Conservation (phyloP, 441 rosid genomes). For the Monsonia emarginata region DNA sequence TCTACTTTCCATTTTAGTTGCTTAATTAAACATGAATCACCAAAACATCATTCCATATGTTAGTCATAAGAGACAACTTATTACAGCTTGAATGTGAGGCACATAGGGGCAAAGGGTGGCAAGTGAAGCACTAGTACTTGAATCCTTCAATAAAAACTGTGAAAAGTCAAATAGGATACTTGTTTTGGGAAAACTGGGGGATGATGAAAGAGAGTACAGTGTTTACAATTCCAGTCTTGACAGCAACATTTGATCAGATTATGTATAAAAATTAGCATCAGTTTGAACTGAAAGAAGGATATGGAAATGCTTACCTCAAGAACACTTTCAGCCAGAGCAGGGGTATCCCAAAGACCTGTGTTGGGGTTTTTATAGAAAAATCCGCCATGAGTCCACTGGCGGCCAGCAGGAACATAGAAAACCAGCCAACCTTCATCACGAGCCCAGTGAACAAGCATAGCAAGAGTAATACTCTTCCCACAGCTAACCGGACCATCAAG, state of each 20-base stretch:
- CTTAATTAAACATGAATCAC: no score
- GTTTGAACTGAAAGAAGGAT: background rate
- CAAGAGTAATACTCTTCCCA: slow-evolving; percentile 81
- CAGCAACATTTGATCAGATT: slow-evolving; percentile 5
- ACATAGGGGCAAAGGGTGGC: background rate
- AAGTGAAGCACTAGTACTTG: background rate
- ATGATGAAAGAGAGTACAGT: background rate
- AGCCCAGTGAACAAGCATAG: slow-evolving; percentile 98
- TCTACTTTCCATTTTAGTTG: no score
- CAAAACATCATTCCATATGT: background rate
- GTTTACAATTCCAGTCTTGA: background rate
- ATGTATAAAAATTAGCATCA: slow-evolving; percentile 8
- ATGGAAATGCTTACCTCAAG: slow-evolving; percentile 51
- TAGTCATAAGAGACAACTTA: no score
- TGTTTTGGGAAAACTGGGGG: background rate
- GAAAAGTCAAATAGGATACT: no score
- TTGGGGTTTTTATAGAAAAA: slow-evolving; percentile 65
- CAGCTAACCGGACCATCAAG: slow-evolving; percentile 86
- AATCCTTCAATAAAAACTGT: no score
- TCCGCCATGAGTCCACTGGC: slow-evolving; percentile 91
- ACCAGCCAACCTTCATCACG: slow-evolving; percentile 95
- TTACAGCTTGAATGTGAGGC: background rate
- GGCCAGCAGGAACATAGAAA: slow-evolving; percentile 72
- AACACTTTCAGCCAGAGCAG: slow-evolving; percentile 68
- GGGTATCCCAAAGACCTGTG: slow-evolving; percentile 90